A percentile compares a stretch with the other conserved stretches of the same genome.
These are phyloP conservation scores for Ophiocordyceps australis DNA, from an alignment of 2,329 filamentous ascomycete species.

Conservation along the genomic window DNA sequence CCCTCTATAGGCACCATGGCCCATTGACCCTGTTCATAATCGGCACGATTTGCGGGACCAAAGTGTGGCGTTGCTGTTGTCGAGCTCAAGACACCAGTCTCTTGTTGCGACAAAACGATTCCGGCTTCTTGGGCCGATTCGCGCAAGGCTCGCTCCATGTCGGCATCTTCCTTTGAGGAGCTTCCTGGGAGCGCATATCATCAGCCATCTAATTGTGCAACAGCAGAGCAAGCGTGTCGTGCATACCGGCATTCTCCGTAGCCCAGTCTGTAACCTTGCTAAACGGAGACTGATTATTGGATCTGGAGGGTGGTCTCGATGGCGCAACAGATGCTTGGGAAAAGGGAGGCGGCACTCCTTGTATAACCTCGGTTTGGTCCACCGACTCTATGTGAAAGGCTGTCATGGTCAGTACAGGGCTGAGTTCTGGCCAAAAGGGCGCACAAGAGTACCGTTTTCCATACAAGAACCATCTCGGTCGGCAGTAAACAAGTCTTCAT, in stretches of 20 bases:
- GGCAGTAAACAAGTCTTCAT: conserved; percentile 32
- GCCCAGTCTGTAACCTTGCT: conserved; percentile 29
- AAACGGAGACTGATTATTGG: conserved; percentile 37
- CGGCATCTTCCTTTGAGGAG: conserved; percentile 37
- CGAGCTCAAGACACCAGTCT: conserved; percentile 27
- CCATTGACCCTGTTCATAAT: conserved; percentile 39
- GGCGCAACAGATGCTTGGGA: conserved; percentile 26
- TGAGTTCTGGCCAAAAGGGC: neutral
- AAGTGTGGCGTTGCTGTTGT: conserved; percentile 27
- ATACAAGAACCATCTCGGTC: conserved; percentile 36
- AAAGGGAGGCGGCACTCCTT: conserved; percentile 21
- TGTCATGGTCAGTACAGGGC: conserved; percentile 9
- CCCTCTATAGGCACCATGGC: conserved; percentile 31
- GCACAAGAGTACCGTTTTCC: conserved; percentile 15
- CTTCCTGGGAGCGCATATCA: no score
- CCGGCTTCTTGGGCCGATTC: conserved; percentile 36
- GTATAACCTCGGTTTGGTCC: conserved; percentile 23
- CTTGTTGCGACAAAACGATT: conserved; percentile 22
- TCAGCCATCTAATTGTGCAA: neutral
- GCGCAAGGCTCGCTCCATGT: conserved; percentile 36
- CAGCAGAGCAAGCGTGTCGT: conserved; percentile 1
- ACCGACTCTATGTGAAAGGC: conserved; percentile 39
- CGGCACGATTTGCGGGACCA: conserved; percentile 36
- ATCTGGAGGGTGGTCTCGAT: conserved; percentile 44
- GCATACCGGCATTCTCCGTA: conserved; percentile 21